A percentile compares a stretch with the other conserved stretches of the same genome.
phyloP scores from a whole-genome alignment of 179 eudicot species.

The Sideroxylon spinosum region DNA sequence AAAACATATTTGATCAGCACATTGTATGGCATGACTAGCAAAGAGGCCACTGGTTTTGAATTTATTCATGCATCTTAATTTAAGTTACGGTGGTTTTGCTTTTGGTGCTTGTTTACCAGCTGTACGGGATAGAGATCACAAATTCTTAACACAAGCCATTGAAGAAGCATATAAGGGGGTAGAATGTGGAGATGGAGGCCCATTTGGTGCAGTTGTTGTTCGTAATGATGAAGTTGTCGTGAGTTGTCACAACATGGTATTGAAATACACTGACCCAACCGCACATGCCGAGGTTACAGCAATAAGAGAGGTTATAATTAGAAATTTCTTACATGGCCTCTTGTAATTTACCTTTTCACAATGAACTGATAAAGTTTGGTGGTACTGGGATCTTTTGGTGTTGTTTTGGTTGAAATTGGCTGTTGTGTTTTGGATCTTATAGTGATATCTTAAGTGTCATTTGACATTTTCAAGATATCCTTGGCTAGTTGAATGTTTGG shows the following conservation, averaged over 20 bases:
- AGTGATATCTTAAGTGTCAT: neutral
- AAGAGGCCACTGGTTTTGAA: neutral
- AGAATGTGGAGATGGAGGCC: slow-evolving; percentile 82
- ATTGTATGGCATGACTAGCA: neutral
- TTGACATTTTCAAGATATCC: slow-evolving; percentile 5
- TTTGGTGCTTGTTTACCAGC: slow-evolving; percentile 36
- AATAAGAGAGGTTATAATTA: slow-evolving; percentile 70
- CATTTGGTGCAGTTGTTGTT: slow-evolving; percentile 95
- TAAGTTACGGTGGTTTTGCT: neutral
- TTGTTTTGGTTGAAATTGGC: neutral
- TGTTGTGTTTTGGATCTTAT: neutral
- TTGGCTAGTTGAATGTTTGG: neutral
- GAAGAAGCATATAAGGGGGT: slow-evolving; percentile 94
- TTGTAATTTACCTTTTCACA: neutral
- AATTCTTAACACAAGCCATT: slow-evolving; percentile 67
- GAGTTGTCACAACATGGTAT: slow-evolving; percentile 88
- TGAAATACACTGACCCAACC: slow-evolving; percentile 68
- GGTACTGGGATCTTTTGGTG: neutral
- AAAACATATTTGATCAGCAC: neutral
- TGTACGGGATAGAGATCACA: slow-evolving; percentile 85
- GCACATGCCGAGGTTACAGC: slow-evolving; percentile 97
- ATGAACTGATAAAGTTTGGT: neutral
- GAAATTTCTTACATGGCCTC: neutral
- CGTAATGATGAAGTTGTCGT: slow-evolving; percentile 71
- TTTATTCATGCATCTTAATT: neutral